Percentiles rank a stretch among this genome's conserved stretches.
Evolutionary conservation across 2,329 filamentous ascomycete species (phyloP).

Genomic region (Neocatenulostroma microsporum): DNA sequence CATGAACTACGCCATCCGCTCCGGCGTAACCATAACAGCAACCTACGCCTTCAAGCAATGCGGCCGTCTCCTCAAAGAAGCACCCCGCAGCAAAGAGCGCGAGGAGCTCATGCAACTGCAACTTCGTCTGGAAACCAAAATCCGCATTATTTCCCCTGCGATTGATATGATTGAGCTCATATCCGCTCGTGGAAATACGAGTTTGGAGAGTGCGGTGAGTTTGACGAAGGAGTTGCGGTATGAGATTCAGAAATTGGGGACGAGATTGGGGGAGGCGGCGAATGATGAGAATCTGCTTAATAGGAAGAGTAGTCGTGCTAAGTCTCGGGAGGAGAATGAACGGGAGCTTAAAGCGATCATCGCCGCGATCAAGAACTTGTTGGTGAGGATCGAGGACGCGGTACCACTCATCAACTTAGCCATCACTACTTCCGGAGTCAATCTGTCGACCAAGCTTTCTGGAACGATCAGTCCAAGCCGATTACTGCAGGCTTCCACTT

Average conservation of each 20-base stretch:
- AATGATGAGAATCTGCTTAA: slow-evolving; percentile 50
- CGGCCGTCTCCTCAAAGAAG: slow-evolving; percentile 65
- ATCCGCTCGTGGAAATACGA: slow-evolving; percentile 66
- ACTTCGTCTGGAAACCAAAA: slow-evolving; percentile 71
- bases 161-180: slow-evolving; percentile 91
- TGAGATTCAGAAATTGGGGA: slow-evolving; percentile 74
- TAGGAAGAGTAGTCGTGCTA: slow-evolving; percentile 38
- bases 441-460: slow-evolving; percentile 69
- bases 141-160: slow-evolving; percentile 83
- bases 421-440: slow-evolving; percentile 88
- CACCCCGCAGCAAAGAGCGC: slow-evolving; percentile 59
- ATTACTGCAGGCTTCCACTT: slow-evolving; percentile 83
- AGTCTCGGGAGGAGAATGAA: slow-evolving; percentile 50
- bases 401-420: slow-evolving; percentile 88
- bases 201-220: slow-evolving; percentile 74
- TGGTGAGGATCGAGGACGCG: slow-evolving; percentile 77
- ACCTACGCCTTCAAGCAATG: slow-evolving; percentile 79
- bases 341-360: slow-evolving; percentile 63
- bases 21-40: slow-evolving; percentile 77
- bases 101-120: slow-evolving; percentile 68
- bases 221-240: slow-evolving; percentile 75
- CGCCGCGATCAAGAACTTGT: slow-evolving; percentile 63
- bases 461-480: slow-evolving; percentile 82
- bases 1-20: slow-evolving; percentile 85
- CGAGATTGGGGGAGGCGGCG: slow-evolving; percentile 63